Evolutionary conservation across 2,329 filamentous ascomycete genomes (phyloP), one percentile per base, ranked within the genome.

Genomic region (Trichoderma guizhouense): DNA sequence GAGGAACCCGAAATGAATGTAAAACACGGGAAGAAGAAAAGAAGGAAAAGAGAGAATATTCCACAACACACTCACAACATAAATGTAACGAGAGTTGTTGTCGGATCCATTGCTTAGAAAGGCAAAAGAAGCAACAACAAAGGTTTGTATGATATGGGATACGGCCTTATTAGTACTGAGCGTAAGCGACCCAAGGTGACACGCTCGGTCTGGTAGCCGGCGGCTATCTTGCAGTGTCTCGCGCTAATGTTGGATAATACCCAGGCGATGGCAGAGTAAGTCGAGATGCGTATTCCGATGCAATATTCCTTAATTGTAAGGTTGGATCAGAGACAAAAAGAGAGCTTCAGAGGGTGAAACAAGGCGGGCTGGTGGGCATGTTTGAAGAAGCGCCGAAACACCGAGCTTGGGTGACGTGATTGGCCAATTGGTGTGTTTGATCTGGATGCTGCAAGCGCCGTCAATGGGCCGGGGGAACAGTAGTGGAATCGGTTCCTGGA

Each of bases 71-170:
- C 89, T 88, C 84, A 91, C 89, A 91, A 81, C 82, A 90, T 86
- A 79, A 92, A 92, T 73, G 90, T 91, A 79, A 91, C 86, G 75
- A 92, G 88, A 72, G 90, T 90, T 26, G 90, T 91, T 55, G 85
- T 85, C 68, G 87, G 87, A 80, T 89, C 87, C 87, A 89, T 89
- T 78, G 61, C 63, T 74, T 74, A 72, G 68, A 53, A 68, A 69
- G 32, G 24, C 67, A 24, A 51, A 14, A 53, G 18, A 32, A 47
- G 39, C 18, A 39, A 51, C 34, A 61, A 47, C 36, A 26, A 30
- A 30, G 30, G 26, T 21, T 67, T 61, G 34, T 26, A 53, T 28
- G 51, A 69, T 69, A 53, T 18, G 36, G 63, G 36, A 39, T 30
- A 53, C 24, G 39, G 39, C 39, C 64, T 70, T 69, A 65, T 72